Conservation (phyloP, 305 asterid species). For the Fraxinus albicans region DNA sequence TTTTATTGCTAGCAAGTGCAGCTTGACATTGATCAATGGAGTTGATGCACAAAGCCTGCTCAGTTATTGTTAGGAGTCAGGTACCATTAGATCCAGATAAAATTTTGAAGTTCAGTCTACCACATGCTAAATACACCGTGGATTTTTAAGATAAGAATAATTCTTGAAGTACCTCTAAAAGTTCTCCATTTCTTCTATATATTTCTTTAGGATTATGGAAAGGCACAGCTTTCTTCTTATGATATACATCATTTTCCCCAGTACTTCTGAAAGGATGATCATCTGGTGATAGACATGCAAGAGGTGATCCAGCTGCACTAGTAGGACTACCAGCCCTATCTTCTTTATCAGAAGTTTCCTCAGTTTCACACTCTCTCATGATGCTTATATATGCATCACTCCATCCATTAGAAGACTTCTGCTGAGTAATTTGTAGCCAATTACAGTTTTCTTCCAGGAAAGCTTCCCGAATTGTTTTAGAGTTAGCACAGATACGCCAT, state of each 20-base stretch:
- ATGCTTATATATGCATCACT: slow-evolving; percentile 58
- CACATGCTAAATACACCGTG: slow-evolving; percentile 13
- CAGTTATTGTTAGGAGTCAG: slow-evolving; percentile 25
- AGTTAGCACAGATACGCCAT: slow-evolving; percentile 54
- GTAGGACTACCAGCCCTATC: slow-evolving; percentile 62
- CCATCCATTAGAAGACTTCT: slow-evolving; percentile 69
- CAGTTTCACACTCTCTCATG: slow-evolving; percentile 65
- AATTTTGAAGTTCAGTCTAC: background rate
- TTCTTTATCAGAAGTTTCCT: slow-evolving; percentile 63
- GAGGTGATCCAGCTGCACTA: slow-evolving; percentile 78
- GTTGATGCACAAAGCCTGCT: slow-evolving; percentile 89
- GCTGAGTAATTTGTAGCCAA: slow-evolving; percentile 57
- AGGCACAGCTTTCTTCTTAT: slow-evolving; percentile 54
- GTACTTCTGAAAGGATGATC: slow-evolving; percentile 81
- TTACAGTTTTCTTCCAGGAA: slow-evolving; percentile 52
- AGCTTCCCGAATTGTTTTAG: slow-evolving; percentile 49
- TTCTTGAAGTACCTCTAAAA: slow-evolving; percentile 67
- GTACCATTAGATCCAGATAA: background rate
- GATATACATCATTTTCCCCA: slow-evolving; percentile 45
- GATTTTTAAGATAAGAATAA: slow-evolving; percentile 16
- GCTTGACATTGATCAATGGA: slow-evolving; percentile 79
- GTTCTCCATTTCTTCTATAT: slow-evolving; percentile 87
- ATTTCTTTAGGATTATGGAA: slow-evolving; percentile 74
- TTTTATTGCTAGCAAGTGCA: slow-evolving; percentile 87
- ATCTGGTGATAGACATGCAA: slow-evolving; percentile 76